Percentiles rank a stretch among this genome's conserved stretches.
Conservation (phyloP, 129 eudicot species). For the Tagetes patula region DNA sequence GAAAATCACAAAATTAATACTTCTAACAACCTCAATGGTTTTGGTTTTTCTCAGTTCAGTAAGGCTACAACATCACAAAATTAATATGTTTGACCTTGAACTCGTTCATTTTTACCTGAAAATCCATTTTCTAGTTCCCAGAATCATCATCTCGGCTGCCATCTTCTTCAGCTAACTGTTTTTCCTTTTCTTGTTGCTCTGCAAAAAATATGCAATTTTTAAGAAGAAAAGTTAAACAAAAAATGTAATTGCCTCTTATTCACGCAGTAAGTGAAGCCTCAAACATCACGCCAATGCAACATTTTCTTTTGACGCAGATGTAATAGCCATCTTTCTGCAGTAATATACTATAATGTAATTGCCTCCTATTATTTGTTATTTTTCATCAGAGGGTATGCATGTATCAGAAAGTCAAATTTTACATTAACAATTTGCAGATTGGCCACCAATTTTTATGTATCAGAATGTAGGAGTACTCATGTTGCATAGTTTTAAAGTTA, state of each 20-base stretch:
- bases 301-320: no score
- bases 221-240: background rate
- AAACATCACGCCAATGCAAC: no score
- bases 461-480: background rate
- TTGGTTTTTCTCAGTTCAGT: background rate
- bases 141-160: constrained; percentile 20
- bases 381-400: background rate
- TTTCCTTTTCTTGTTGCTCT: constrained; percentile 47
- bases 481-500: background rate
- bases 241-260: no score
- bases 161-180: constrained; percentile 34
- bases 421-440: background rate
- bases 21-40: background rate
- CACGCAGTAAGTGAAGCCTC: no score
- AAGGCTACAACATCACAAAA: background rate
- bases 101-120: background rate
- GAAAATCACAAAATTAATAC: background rate
- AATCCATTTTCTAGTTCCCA: constrained; percentile 26
- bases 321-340: no score
- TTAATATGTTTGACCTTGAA: background rate
- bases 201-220: constrained; percentile 18
- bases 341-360: no score
- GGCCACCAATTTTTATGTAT: background rate
- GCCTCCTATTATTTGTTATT: background rate
- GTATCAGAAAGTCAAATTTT: background rate